Percentiles rank a stretch among this genome's conserved stretches.
phyloP scores from a whole-genome alignment of 345 rosid genomes.

The Populus davidiana region DNA sequence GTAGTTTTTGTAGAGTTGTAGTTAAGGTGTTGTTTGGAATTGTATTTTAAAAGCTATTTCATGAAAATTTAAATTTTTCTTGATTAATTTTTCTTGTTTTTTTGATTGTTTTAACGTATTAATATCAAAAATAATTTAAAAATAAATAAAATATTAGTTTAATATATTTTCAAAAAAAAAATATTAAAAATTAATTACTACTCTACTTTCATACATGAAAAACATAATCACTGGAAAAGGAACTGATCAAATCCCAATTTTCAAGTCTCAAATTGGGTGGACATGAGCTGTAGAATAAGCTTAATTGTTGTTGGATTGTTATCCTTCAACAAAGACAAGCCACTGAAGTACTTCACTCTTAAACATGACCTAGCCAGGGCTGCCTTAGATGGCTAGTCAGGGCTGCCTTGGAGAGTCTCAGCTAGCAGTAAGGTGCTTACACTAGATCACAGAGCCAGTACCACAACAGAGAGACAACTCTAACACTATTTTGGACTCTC shows the following conservation, averaged over 20 bases:
- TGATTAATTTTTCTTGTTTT: too few relatives aligned
- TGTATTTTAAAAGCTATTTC: too few relatives aligned
- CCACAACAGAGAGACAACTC: neutral
- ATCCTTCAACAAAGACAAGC: conserved; percentile 16
- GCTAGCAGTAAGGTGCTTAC: neutral
- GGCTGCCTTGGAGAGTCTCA: neutral
- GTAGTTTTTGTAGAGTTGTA: too few relatives aligned
- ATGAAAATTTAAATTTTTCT: too few relatives aligned
- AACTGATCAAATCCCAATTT: neutral
- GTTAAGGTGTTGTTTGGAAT: too few relatives aligned
- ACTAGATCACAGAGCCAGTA: neutral
- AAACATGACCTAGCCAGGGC: neutral
- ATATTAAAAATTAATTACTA: too few relatives aligned
- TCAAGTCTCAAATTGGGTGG: neutral
- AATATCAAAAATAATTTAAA: too few relatives aligned
- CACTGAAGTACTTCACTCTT: neutral
- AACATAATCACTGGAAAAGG: neutral
- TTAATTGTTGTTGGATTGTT: conserved; percentile 6
- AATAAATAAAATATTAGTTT: too few relatives aligned
- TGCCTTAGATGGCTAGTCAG: neutral
- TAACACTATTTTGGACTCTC: neutral
- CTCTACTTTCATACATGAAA: too few relatives aligned
- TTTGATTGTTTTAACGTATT: too few relatives aligned
- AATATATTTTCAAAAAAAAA: too few relatives aligned
- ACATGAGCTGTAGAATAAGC: neutral